Conservation (phyloP, 768 basidiomycete species). For the Tephrocybe sp. region DNA sequence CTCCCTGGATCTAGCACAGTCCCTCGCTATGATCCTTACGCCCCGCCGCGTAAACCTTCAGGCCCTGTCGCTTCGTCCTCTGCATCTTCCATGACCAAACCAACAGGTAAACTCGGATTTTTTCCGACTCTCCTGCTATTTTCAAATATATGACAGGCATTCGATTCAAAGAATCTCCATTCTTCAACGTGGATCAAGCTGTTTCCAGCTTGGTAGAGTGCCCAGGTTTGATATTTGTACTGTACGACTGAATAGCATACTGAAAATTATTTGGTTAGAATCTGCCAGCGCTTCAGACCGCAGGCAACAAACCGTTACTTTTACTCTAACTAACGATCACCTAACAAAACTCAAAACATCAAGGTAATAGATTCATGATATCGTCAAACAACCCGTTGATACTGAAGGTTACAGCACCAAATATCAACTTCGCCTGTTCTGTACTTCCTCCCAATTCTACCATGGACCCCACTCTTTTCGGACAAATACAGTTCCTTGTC, state of each 20-base stretch:
- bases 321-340: slow-evolving; percentile 68
- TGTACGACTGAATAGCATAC: neutral
- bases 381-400: slow-evolving; percentile 2
- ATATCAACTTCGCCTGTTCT: slow-evolving; percentile 83
- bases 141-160: slow-evolving; percentile 43
- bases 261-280: slow-evolving; percentile 42
- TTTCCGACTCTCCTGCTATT: neutral
- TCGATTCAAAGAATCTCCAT: slow-evolving; percentile 79
- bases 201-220: slow-evolving; percentile 71
- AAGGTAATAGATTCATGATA: slow-evolving; percentile 38
- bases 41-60: slow-evolving; percentile 49
- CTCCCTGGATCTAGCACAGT: slow-evolving; percentile 32
- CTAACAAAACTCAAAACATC: slow-evolving; percentile 53
- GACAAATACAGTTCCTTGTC: slow-evolving; percentile 52
- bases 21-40: slow-evolving; percentile 65
- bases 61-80: slow-evolving; percentile 36
- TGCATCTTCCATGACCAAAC: slow-evolving; percentile 26
- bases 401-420: slow-evolving; percentile 46
- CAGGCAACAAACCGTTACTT: slow-evolving; percentile 56
- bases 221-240: slow-evolving; percentile 51
- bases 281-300: slow-evolving; percentile 79
- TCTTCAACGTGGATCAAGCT: slow-evolving; percentile 63
- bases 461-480: slow-evolving; percentile 53
- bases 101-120: slow-evolving; percentile 24
- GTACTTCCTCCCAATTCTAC: slow-evolving; percentile 81